Conservation (phyloP, 805 yeast species). For the Kuraishia piskuri region DNA sequence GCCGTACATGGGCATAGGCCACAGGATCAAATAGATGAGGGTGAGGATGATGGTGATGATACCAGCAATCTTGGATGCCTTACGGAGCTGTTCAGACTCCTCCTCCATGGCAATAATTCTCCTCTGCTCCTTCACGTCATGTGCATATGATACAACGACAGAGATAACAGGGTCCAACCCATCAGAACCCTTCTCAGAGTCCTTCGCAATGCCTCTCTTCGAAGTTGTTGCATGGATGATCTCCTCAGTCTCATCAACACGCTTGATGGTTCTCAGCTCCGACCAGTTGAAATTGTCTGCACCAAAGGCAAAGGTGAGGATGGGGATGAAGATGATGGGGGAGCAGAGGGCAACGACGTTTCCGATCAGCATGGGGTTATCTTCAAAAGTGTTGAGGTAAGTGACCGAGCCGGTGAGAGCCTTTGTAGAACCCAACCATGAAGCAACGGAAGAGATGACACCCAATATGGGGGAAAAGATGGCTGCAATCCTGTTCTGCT, state of each 20-base stretch:
- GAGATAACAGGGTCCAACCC: slow-evolving; percentile 18
- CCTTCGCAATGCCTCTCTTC: slow-evolving; percentile 18
- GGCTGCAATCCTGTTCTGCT: slow-evolving; percentile 64
- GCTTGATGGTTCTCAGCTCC: slow-evolving; percentile 45
- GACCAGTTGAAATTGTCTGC: slow-evolving; percentile 74
- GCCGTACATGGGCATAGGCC: slow-evolving; percentile 97
- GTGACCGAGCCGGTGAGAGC: slow-evolving; percentile 32
- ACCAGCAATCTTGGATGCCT: slow-evolving; percentile 55
- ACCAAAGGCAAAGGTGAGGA: slow-evolving; percentile 54
- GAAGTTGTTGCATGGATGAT: slow-evolving; percentile 31
- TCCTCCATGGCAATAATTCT: slow-evolving; percentile 21
- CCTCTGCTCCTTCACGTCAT: slow-evolving; percentile 16
- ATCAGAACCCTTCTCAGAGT: slow-evolving; percentile 10
- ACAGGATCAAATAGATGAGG: slow-evolving; percentile 55
- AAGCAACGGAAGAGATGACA: slow-evolving; percentile 60
- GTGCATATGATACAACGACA: slow-evolving; percentile 20
- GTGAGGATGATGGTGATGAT: slow-evolving; percentile 53
- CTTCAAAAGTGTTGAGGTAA: slow-evolving; percentile 57
- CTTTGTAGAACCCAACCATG: slow-evolving; percentile 52
- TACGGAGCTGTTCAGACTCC: slow-evolving; percentile 43
- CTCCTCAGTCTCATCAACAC: slow-evolving; percentile 70
- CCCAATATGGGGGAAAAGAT: slow-evolving; percentile 73
- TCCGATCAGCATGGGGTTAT: slow-evolving; percentile 85
- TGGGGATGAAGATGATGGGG: slow-evolving; percentile 59
- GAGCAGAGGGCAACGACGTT: slow-evolving; percentile 75